Evolutionary conservation across 192 early-diverging fungal species (phyloP).

Genomic region (Dissophora ornata): DNA sequence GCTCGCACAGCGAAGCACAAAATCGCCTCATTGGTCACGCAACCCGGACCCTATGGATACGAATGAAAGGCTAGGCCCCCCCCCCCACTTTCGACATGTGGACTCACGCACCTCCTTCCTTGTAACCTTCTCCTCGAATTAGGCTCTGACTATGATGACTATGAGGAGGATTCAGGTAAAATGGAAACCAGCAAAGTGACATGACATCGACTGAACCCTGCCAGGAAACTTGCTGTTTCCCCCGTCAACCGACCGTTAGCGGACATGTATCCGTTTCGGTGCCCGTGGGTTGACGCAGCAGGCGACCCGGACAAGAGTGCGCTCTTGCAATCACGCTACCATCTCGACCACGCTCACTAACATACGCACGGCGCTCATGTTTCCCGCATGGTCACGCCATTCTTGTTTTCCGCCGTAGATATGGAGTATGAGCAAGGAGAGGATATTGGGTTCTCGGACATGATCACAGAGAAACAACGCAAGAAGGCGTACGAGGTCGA

Average conservation of each 20-base stretch:
- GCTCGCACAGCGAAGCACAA: background rate
- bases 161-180: conserved; percentile 51
- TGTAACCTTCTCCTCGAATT: background rate
- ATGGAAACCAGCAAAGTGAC: background rate
- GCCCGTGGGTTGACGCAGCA: no score
- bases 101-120: background rate
- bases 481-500: conserved; percentile 82
- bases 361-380: background rate
- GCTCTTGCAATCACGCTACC: background rate
- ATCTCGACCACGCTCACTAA: background rate
- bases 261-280: no score
- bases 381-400: background rate
- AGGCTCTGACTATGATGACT: conserved; percentile 50
- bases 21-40: background rate
- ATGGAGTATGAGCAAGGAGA: conserved; percentile 65
- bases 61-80: no score
- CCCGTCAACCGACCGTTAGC: no score
- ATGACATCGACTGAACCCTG: background rate
- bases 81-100: no score
- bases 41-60: no score
- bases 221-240: no score
- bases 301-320: no score
- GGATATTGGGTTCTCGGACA: conserved; percentile 68
- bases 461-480: conserved; percentile 67
- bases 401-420: conserved; percentile 8